Evolutionary conservation across 495 filamentous ascomycete genomes (phyloP), one percentile per base, ranked within the genome.

Genomic region (Penicillium psychrofluorescens): DNA sequence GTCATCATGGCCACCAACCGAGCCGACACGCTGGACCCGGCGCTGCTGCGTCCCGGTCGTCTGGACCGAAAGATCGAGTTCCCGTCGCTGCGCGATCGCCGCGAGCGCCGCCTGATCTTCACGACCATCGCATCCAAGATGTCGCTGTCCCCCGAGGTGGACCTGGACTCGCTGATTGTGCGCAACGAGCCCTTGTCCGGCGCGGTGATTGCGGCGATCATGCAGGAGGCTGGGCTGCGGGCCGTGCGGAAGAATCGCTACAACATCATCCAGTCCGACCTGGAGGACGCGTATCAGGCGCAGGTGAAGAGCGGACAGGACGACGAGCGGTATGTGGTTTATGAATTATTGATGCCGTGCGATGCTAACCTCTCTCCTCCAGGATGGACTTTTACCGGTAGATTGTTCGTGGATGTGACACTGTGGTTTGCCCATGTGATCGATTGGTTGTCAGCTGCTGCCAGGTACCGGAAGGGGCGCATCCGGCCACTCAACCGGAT

Each of bases 1-100:
- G 92, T 98, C 58, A 97, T 98, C 72, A 98, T 98, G 92, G 92
- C 92, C 44, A 98, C 92, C 50, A 98, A 98, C 71, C 82, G 92
- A 53, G 94, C 92, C 38, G 92, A 98, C 58, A 98, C 94, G 11
- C 75, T 98, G 40, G 92, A 98, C 59, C 92, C 92, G 4, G 92
- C 92, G 10, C 70, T 98, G 53, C 79, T 98, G 37, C 87, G 92
- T 46, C 92, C 92, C 13, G 92, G 92, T 45, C 89, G 92, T 67
- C 77, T 98, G 44, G 92, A 98, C 65, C 79, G 92, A 51, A 98
- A 98, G 77, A 98, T 98, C 52, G 92, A 98, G 65, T 98, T 98
- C 69, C 92, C 92, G 9, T 85, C 75, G 29, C 77, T 98, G 40
- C 78, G 88, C 49, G 92, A 98, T 61, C 80, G 92, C 46, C 80